Conservation (phyloP, 2,329 filamentous ascomycete species). For the Sporothrix phasma region DNA sequence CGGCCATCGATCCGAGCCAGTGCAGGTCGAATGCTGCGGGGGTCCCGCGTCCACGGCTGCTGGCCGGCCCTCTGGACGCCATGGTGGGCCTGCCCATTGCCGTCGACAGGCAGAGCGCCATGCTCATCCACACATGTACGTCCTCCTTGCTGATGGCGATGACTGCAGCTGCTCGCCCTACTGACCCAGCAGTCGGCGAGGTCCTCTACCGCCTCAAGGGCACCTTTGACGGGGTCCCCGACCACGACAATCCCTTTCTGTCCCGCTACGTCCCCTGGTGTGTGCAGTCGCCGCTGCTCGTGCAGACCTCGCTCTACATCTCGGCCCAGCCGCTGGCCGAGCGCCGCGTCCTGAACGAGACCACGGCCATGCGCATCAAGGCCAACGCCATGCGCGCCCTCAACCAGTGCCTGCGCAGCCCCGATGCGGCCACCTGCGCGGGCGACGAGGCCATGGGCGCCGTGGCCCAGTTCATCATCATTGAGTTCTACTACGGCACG, state of each 20-base stretch:
- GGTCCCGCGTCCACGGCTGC: slow-evolving; percentile 13
- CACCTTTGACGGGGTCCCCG: slow-evolving; percentile 36
- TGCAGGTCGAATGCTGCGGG: neutral
- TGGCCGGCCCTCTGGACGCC: slow-evolving; percentile 17
- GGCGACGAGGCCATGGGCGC: slow-evolving; percentile 34
- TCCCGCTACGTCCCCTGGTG: slow-evolving; percentile 36
- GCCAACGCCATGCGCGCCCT: slow-evolving; percentile 33
- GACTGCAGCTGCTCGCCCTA: neutral
- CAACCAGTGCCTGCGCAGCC: slow-evolving; percentile 32
- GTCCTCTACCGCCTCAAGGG: slow-evolving; percentile 38
- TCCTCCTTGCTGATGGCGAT: no score
- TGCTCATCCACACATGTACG: slow-evolving; percentile 20
- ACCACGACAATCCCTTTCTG: slow-evolving; percentile 33
- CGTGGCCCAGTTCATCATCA: slow-evolving; percentile 35
- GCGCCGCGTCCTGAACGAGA: slow-evolving; percentile 32
- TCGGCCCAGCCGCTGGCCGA: slow-evolving; percentile 38
- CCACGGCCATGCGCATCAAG: slow-evolving; percentile 31
- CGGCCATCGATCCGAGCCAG: neutral
- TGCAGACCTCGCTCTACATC: slow-evolving; percentile 37
- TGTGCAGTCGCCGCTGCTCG: slow-evolving; percentile 36
- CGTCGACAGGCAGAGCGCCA: slow-evolving; percentile 18
- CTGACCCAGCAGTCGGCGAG: slow-evolving; percentile 30
- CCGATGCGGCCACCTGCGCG: slow-evolving; percentile 22
- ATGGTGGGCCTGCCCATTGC: slow-evolving; percentile 18
- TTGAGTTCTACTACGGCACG: slow-evolving; percentile 41